Conservation (phyloP, 169 alveolate genomes). For the Cryptosporidium baileyi region DNA sequence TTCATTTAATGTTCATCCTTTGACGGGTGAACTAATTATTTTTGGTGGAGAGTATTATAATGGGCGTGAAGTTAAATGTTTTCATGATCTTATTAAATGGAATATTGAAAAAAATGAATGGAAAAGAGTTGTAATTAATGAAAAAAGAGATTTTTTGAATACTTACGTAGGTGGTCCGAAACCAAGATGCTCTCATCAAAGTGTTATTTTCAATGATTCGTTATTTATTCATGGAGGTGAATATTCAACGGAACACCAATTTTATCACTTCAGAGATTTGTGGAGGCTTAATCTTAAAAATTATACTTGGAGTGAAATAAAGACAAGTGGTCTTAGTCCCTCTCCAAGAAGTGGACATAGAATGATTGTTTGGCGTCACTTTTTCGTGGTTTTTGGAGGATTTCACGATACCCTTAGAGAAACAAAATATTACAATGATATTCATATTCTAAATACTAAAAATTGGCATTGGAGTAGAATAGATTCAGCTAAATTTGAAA, state of each 20-base stretch:
- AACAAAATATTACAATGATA: conserved; percentile 85
- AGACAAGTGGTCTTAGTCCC: conserved; percentile 81
- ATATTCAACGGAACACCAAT: conserved; percentile 84
- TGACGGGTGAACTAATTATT: conserved; percentile 77
- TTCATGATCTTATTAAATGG: conserved; percentile 84
- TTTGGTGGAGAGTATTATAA: conserved; percentile 91
- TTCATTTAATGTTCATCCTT: conserved; percentile 54
- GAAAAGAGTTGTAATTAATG: conserved; percentile 77
- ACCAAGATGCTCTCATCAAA: conserved; percentile 90
- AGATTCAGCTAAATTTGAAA: conserved; percentile 31
- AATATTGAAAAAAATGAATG: conserved; percentile 84
- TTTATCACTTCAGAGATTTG: conserved; percentile 87
- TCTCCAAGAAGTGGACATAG: conserved; percentile 91
- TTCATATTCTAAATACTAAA: conserved; percentile 73
- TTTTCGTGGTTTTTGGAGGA: conserved; percentile 89
- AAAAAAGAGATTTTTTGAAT: conserved; percentile 9
- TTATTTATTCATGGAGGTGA: conserved; percentile 90
- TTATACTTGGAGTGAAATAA: conserved; percentile 82
- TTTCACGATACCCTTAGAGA: conserved; percentile 86
- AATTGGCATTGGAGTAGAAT: conserved; percentile 43
- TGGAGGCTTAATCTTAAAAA: conserved; percentile 81
- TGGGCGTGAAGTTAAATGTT: conserved; percentile 81
- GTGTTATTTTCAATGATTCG: conserved; percentile 81
- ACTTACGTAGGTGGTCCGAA: conserved; percentile 77
- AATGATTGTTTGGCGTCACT: conserved; percentile 87